phyloP scores from a whole-genome alignment of 2,329 filamentous ascomycete genomes.

The Ambrosiella beaveri region DNA sequence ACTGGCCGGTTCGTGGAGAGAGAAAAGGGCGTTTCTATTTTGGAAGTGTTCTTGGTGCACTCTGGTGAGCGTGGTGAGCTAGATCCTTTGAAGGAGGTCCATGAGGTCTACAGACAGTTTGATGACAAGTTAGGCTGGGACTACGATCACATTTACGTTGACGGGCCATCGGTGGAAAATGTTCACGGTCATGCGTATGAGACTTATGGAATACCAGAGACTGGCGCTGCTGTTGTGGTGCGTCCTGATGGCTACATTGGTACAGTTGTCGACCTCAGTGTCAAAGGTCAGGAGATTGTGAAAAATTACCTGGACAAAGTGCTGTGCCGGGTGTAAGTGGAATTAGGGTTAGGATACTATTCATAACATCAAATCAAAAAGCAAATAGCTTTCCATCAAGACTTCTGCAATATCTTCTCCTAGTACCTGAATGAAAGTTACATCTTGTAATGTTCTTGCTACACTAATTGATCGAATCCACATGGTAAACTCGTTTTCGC shows the following conservation, averaged over 20 bases:
- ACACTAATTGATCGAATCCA: too few relatives aligned
- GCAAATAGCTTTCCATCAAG: not conserved
- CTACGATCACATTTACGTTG: conserved; percentile 39
- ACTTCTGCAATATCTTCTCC: too few relatives aligned
- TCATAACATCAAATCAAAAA: not conserved
- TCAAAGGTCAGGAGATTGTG: conserved; percentile 25
- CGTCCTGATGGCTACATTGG: conserved; percentile 53
- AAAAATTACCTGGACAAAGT: conserved; percentile 21
- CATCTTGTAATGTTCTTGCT: too few relatives aligned
- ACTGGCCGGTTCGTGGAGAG: not conserved
- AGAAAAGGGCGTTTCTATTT: conserved; percentile 19
- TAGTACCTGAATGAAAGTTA: too few relatives aligned
- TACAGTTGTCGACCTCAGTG: conserved; percentile 23
- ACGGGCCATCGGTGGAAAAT: conserved; percentile 38
- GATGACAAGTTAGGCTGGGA: conserved; percentile 32
- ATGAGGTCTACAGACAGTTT: conserved; percentile 30
- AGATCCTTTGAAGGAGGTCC: conserved; percentile 36
- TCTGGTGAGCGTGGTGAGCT: conserved; percentile 30
- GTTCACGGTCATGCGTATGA: conserved; percentile 31
- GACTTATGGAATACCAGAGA: conserved; percentile 40
- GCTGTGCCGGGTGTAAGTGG: not conserved
- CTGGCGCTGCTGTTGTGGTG: conserved; percentile 40
- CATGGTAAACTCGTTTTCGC: too few relatives aligned
- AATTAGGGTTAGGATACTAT: not conserved
- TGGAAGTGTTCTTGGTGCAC: conserved; percentile 47